phyloP scores from a whole-genome alignment of 129 eudicot genomes.

The Pulicaria dysenterica region DNA sequence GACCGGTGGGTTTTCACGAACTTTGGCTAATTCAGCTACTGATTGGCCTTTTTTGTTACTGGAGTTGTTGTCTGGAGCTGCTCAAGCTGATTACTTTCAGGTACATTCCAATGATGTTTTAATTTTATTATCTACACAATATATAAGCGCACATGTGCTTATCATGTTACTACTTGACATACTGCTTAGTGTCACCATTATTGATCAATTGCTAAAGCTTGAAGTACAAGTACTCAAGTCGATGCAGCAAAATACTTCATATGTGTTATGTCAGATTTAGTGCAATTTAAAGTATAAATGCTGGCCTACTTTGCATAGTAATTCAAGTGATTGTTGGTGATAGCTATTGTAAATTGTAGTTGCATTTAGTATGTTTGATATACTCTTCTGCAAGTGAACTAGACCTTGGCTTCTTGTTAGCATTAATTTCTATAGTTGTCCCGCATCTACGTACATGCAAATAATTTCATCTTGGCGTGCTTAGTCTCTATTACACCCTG shows the following conservation, averaged over 20 bases:
- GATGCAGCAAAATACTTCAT: neutral
- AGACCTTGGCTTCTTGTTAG: neutral
- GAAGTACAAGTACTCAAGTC: neutral
- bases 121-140: constrained; percentile 2
- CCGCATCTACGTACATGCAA: neutral
- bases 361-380: neutral
- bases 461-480: neutral
- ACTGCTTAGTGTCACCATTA: constrained; percentile 9
- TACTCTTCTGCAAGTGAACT: neutral
- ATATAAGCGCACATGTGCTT: neutral
- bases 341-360: constrained; percentile 4
- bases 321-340: constrained; percentile 4
- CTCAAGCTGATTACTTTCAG: constrained; percentile 90
- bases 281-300: neutral
- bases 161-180: constrained; percentile 14
- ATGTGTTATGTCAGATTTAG: constrained; percentile 8
- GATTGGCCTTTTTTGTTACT: constrained; percentile 91
- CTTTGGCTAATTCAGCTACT: constrained; percentile 82
- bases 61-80: constrained; percentile 80
- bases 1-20: constrained; percentile 78
- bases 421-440: neutral
- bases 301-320: neutral
- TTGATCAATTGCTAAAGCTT: constrained; percentile 13
- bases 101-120: constrained; percentile 35
- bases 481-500: neutral